A percentile compares a stretch with the other conserved stretches of the same genome.
Evolutionary conservation across 768 basidiomycete species (phyloP).

Genomic region (Coprinellus aureogranulatus): DNA sequence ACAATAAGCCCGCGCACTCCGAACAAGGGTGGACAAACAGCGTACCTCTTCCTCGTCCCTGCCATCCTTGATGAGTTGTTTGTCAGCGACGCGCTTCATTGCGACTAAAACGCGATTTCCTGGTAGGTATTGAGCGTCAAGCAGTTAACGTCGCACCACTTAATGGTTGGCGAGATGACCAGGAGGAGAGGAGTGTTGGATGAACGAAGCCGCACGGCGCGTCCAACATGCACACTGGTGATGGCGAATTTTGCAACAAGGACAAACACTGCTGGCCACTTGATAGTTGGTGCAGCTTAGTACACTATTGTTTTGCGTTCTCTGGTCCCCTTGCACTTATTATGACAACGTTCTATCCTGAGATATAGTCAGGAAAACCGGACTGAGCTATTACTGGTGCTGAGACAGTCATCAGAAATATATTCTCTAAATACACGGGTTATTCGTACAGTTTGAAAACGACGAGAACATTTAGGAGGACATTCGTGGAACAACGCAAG

Average conservation of each 20-base stretch:
- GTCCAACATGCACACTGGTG: not conserved
- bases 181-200: not conserved
- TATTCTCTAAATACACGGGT: too few relatives aligned
- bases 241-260: not conserved
- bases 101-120: not conserved
- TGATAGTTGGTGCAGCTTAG: too few relatives aligned
- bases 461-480: too few relatives aligned
- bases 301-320: too few relatives aligned
- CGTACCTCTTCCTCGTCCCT: constrained; percentile 37
- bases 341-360: too few relatives aligned
- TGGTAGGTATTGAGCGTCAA: not conserved
- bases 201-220: not conserved
- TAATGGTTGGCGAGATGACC: not conserved
- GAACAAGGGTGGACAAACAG: constrained; percentile 10
- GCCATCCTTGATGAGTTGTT: constrained; percentile 61
- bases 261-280: too few relatives aligned
- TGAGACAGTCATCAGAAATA: too few relatives aligned
- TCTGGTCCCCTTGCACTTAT: too few relatives aligned
- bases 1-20: constrained; percentile 4
- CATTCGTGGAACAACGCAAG: too few relatives aligned
- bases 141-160: not conserved
- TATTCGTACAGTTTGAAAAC: too few relatives aligned
- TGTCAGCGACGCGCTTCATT: constrained; percentile 77
- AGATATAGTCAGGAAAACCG: too few relatives aligned
- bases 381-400: too few relatives aligned